Evolutionary conservation across 495 filamentous ascomycete species (phyloP).

Genomic region (Penicillium dipodomyicola): DNA sequence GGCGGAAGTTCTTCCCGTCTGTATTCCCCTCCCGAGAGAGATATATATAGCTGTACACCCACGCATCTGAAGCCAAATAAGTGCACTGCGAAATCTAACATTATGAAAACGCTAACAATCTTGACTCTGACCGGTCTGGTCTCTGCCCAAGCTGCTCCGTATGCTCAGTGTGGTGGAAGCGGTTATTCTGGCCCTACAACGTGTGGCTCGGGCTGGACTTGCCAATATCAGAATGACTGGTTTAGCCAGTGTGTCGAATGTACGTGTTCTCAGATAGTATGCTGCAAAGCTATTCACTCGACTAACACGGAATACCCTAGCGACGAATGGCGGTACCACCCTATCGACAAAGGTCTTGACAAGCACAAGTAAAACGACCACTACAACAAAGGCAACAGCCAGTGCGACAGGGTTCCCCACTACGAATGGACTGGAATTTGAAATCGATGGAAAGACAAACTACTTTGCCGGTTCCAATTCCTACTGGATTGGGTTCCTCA

Average conservation of each 20-base stretch:
- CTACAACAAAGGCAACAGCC: conserved; percentile 13
- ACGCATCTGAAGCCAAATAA: not conserved
- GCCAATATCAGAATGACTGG: conserved; percentile 34
- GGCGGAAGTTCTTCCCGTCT: conserved; percentile 10
- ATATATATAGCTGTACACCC: not conserved
- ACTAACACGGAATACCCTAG: not conserved
- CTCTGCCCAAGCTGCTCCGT: conserved; percentile 28
- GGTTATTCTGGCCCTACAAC: conserved; percentile 27
- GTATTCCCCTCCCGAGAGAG: not conserved
- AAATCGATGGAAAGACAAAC: conserved; percentile 58
- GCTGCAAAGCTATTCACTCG: not conserved
- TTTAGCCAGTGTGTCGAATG: conserved; percentile 40
- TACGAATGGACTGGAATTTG: conserved; percentile 55
- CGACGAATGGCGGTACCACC: not conserved
- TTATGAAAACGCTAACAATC: conserved; percentile 12
- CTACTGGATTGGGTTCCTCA: conserved; percentile 73
- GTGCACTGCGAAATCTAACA: not conserved
- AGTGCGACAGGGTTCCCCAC: conserved; percentile 44
- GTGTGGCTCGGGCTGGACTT: conserved; percentile 34
- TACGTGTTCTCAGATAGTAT: not conserved
- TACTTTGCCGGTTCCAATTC: conserved; percentile 70
- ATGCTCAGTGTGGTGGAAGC: conserved; percentile 38
- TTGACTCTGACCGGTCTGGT: conserved; percentile 24
- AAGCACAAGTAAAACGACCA: conserved; percentile 11
- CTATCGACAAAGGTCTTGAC: not conserved